Evolutionary conservation across 176 grass and related monocot species (phyloP), one percentile per base, ranked within the genome.

Genomic region (Chloris gayana): DNA sequence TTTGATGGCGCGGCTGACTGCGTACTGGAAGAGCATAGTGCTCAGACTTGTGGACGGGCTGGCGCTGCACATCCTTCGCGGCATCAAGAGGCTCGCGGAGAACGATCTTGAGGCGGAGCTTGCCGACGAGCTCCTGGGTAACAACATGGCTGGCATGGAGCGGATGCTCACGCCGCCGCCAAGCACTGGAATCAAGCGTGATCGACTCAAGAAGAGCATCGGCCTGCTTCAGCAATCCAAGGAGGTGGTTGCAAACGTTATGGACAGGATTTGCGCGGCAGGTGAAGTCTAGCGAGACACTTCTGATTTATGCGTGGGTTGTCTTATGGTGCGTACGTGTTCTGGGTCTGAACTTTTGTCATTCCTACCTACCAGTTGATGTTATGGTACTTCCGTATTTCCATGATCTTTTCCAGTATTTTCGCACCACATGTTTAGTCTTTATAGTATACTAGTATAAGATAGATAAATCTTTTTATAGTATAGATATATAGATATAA

Each of bases 21-120:
- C 85, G 0, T 94, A 91, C 51, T 88, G 88, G 85, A 90, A 64
- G 70, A 76, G 6, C 50, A 74, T 94, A 7, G 14, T 91, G 64
- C 82, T 88, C 34, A 71, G 85, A 25, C 81, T 88, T 7, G 41
- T 88, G 6, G 88, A 94, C 18, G 38, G 79, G 12, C 7, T 88
- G 58, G 85, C 79, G 0, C 66, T 94, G 54, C 88, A 94, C 24
- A 9, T 88, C 14, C 60, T 91, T 0, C 63, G 15, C 7, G 73
- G 69, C 60, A 26, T 88, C 31, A 85, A 86, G 30, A 12, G 64
- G 37, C 61, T 94, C 15, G 88, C 41, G 69, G 85, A 91, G 69
- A 63, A 18, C 0, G 88, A 90, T 6, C 67, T 94, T 0, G 91
- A 94, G 64, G 6, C 0, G 1, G 85, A 90, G 63, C 69, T 94